Conservation (phyloP, 495 filamentous ascomycete genomes). For the Hypoxylon subgilvum region DNA sequence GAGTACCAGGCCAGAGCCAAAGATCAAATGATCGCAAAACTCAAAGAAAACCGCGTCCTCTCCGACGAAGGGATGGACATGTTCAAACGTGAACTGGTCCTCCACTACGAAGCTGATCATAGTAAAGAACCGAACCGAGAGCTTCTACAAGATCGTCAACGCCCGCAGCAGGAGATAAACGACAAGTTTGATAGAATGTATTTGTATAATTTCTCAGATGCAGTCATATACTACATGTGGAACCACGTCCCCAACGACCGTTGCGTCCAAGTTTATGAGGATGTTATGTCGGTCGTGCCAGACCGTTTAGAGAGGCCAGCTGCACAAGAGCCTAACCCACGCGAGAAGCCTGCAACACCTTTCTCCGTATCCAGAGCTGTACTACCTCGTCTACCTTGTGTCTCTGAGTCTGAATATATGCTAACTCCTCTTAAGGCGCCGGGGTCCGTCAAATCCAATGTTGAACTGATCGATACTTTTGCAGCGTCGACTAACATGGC, state of each 20-base stretch:
- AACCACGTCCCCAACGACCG: conserved; percentile 7
- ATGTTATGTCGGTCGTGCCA: conserved; percentile 8
- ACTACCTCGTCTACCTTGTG: not conserved
- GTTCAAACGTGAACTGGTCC: conserved; percentile 3
- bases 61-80: conserved; percentile 4
- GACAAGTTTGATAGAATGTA: not conserved
- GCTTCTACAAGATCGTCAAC: too few species aligned
- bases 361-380: conserved; percentile 20
- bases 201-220: not conserved
- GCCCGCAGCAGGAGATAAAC: conserved; percentile 3
- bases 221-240: not conserved
- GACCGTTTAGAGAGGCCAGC: not conserved
- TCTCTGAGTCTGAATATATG: not conserved
- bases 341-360: not conserved
- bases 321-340: not conserved
- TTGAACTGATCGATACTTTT: conserved; percentile 19
- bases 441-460: conserved; percentile 13
- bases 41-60: conserved; percentile 11
- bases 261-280: conserved; percentile 17
- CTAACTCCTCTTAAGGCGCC: conserved; percentile 13
- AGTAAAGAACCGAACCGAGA: not conserved
- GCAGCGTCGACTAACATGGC: not conserved
- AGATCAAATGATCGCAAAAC: conserved; percentile 6
- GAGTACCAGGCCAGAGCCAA: not conserved
- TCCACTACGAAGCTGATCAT: not conserved